A percentile compares a stretch with the other conserved stretches of the same genome.
phyloP scores from a whole-genome alignment of 2,329 filamentous ascomycete species.

The Trichoderma brevicompactum region DNA sequence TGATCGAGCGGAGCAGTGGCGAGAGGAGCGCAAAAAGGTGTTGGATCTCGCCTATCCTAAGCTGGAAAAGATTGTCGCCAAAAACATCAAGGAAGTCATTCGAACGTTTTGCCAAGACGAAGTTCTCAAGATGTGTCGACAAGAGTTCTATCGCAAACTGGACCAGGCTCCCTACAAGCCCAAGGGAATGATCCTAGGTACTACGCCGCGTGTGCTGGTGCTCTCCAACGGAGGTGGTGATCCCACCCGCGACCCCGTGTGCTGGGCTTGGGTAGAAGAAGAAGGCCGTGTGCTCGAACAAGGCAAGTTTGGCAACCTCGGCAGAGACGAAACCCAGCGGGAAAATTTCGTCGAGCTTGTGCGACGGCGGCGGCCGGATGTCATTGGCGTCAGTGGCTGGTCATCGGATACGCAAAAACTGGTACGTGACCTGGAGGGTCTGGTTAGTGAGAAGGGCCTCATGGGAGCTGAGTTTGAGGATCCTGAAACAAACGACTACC shows the following conservation, averaged over 20 bases:
- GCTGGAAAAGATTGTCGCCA: constrained; percentile 81
- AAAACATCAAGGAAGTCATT: constrained; percentile 92
- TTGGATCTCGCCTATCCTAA: constrained; percentile 81
- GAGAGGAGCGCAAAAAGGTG: constrained; percentile 81
- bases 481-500: constrained; percentile 72
- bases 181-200: constrained; percentile 87
- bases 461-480: constrained; percentile 83
- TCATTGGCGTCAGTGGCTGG: constrained; percentile 87
- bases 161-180: constrained; percentile 97
- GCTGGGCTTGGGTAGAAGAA: constrained; percentile 92
- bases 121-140: constrained; percentile 83
- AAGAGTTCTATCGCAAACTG: constrained; percentile 85
- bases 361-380: constrained; percentile 80
- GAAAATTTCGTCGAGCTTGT: constrained; percentile 79
- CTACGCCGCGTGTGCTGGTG: constrained; percentile 82
- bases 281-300: constrained; percentile 88
- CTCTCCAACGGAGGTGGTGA: constrained; percentile 85
- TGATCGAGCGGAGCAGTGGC: constrained; percentile 94
- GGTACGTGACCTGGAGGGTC: constrained; percentile 76
- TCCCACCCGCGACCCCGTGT: constrained; percentile 74
- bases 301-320: constrained; percentile 82
- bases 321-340: constrained; percentile 67
- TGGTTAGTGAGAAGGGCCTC: constrained; percentile 78
- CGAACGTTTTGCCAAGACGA: constrained; percentile 93
- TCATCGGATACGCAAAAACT: constrained; percentile 84